Base-by-base conservation (phyloP, 768 basidiomycete genomes). In the Tremella yokohamensis region DNA sequence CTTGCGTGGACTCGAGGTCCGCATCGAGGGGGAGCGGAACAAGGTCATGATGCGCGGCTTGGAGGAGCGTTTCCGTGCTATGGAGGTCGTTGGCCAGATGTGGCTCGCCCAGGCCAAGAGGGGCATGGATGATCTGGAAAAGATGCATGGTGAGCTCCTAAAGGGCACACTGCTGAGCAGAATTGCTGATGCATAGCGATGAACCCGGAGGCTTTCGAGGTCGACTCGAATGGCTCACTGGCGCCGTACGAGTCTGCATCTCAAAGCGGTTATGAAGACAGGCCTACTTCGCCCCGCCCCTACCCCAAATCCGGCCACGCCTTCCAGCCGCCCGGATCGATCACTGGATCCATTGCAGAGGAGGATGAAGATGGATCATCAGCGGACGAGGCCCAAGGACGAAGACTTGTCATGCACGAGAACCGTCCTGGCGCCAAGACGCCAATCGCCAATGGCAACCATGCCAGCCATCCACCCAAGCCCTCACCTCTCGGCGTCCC, bases 181-280 rank as follows among this genome's bases (percentile, higher is more conserved):
- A n/a, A 4, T 34, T 34, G 29, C 29, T 34, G 29, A 34, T 34
- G 11, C 29, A 34, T 34, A 34, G 29, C 6, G 29, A 34, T 34
- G 29, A 34, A 34, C 29, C 29, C 29, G 18, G 64, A 74, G 57
- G 73, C 75, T 11, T 76, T 60, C 57, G 75, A 76, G 62, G 56
- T 73, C 47, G 75, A 76, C 53, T 76, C 75, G 24, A 76, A 76
- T 59, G 69, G 69, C 19, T 76, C 75, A 3, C 62, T 76, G 38
- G 73, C 75, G 11, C 75, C 75, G 0, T 76, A 72, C 2, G 72
- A 76, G 64, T 76, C 75, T 15, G 75, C 75, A 16, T 76, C 75
- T 9, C 75, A 76, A 49, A 62, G 68, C 24, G 75, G 68, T 16
- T 71, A 66, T 40, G 68, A 68, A 22, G 66, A 74, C 29, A 48